Percentiles rank a stretch among this genome's conserved stretches.
Evolutionary conservation across 2,329 filamentous ascomycete genomes (phyloP).

Genomic region (Microdochium trichocladiopsis): DNA sequence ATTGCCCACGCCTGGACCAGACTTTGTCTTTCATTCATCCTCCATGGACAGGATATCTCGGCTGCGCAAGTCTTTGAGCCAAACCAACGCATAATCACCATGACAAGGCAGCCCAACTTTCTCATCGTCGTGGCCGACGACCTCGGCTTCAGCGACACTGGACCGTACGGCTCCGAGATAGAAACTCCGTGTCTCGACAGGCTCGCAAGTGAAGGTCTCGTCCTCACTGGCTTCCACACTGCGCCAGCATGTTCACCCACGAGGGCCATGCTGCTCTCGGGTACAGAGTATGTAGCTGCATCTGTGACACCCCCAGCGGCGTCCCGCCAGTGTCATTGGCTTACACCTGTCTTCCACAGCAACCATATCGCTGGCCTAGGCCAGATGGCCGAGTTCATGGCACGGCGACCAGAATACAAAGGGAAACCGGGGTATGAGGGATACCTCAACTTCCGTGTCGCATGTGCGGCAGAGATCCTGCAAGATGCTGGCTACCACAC

Average conservation of each 20-base stretch:
- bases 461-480: slow-evolving; percentile 44
- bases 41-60: too few relatives aligned
- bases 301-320: too few relatives aligned
- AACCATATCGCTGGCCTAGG: slow-evolving; percentile 47
- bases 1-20: too few relatives aligned
- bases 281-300: too few relatives aligned
- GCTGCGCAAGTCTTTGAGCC: too few relatives aligned
- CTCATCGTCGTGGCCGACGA: slow-evolving; percentile 3
- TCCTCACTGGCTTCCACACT: slow-evolving; percentile 51
- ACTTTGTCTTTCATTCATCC: too few relatives aligned
- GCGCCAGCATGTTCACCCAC: slow-evolving; percentile 53
- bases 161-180: slow-evolving; percentile 47
- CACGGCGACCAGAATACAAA: slow-evolving; percentile 17
- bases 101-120: slow-evolving; percentile 2
- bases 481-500: slow-evolving; percentile 49
- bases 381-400: slow-evolving; percentile 39
- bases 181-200: slow-evolving; percentile 48
- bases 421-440: slow-evolving; percentile 21
- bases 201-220: slow-evolving; percentile 36
- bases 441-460: slow-evolving; percentile 21
- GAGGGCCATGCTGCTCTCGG: slow-evolving; percentile 52
- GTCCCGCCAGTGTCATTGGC: too few relatives aligned
- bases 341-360: too few relatives aligned
- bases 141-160: slow-evolving; percentile 1
- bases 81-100: too few relatives aligned